Base-by-base conservation (phyloP, 2,329 filamentous ascomycete genomes). In the Orbilia oligospora region DNA sequence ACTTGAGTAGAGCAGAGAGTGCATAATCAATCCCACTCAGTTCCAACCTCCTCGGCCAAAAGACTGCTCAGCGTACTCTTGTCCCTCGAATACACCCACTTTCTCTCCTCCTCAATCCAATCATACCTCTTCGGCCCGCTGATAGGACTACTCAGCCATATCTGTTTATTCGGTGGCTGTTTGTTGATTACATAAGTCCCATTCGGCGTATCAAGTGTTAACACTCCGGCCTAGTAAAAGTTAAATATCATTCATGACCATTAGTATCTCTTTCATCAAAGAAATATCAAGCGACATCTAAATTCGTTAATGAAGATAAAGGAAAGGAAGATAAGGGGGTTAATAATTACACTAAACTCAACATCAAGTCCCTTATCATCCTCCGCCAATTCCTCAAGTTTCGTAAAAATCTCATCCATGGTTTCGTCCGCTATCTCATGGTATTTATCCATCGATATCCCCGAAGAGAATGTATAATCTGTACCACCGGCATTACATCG, bases 101-200 rank as follows among this genome's bases (percentile, higher is more conserved):
- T 88, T 33, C 93, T 93, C 9, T 84, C 14, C n/a, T 63, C 61
- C 9, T 71, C 84, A 70, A 97, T 92, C 89, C 93, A 99, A 85
- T 98, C 94, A 86, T 91, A 99, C 75, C 95, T 91, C 86, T 97
- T 97, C 14, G 96, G 96, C 0, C 96, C 96, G 5, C 93, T 94
- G 68, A 93, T 87, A 3, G 96, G 96, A 51, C 93, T 97, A 44
- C 93, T 96, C 55, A 98, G 90, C 96, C 96, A 99, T 83, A 99
- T 97, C 84, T 92, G 96, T 87, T 94, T 96, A 87, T 97, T 98
- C 20, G 95, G 94, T 0, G 96, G 96, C 85, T 99, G 96, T 85
- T 99, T 99, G 89, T 99, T 99, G 86, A 99, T 89, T 77, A 99
- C 93, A 84, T 97, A 99, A 33, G 90, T 95, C 80, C 94, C 94